Evolutionary conservation across 176 grass and related monocot species (phyloP).

Genomic region (Thalia dealbata): DNA sequence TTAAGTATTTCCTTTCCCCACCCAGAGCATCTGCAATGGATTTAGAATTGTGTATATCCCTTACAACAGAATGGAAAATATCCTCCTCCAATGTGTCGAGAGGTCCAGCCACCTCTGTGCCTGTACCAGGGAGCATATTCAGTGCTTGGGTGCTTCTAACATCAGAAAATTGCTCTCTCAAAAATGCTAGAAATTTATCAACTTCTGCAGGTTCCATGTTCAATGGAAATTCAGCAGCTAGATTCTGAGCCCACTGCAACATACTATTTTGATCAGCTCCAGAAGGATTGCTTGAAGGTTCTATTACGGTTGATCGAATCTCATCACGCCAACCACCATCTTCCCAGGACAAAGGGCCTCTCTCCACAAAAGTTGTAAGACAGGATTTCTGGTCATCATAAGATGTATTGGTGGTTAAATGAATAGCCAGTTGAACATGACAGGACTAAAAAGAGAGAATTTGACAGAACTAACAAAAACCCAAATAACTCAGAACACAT

Average conservation of each 20-base stretch:
- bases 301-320: constrained; percentile 27
- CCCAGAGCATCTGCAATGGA: constrained; percentile 20
- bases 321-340: constrained; percentile 6
- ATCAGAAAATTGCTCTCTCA: constrained; percentile 47
- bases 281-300: constrained; percentile 26
- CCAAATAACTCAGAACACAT: neutral
- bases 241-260: constrained; percentile 27
- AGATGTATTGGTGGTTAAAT: constrained; percentile 16
- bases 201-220: constrained; percentile 51
- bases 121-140: constrained; percentile 22
- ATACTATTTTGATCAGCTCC: constrained; percentile 33
- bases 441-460: constrained; percentile 19
- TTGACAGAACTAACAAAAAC: neutral
- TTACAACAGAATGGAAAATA: constrained; percentile 40
- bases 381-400: constrained; percentile 70
- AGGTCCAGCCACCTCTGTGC: constrained; percentile 26
- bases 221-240: constrained; percentile 35
- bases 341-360: constrained; percentile 80
- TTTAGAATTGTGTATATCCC: constrained; percentile 27
- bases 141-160: constrained; percentile 44
- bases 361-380: constrained; percentile 85
- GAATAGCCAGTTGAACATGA: constrained; percentile 13
- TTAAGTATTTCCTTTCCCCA: constrained; percentile 26
- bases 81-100: constrained; percentile 59
- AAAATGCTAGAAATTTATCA: constrained; percentile 42